phyloP scores from a whole-genome alignment of 2,329 filamentous ascomycete species.

The Xylaria sp. region DNA sequence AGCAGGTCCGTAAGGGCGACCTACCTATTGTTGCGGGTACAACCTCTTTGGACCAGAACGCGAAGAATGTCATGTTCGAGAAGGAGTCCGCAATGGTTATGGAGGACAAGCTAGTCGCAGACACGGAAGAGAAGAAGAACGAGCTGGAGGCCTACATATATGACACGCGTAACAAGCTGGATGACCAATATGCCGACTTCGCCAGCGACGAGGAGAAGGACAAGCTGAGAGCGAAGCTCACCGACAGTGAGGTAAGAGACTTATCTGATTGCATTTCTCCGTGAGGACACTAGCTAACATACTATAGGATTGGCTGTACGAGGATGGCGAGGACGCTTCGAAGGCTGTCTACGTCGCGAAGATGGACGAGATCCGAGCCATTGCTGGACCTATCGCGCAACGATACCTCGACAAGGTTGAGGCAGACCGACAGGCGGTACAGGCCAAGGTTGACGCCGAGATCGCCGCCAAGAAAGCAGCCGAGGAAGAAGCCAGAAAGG shows the following conservation, averaged over 20 bases:
- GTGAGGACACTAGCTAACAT: constrained; percentile 25
- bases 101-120: constrained; percentile 97
- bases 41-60: constrained; percentile 70
- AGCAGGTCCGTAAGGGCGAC: constrained; percentile 97
- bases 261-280: not conserved
- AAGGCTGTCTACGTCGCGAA: constrained; percentile 95
- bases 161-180: constrained; percentile 92
- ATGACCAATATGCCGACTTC: constrained; percentile 87
- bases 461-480: constrained; percentile 72
- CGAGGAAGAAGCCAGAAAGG: constrained; percentile 59
- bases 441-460: constrained; percentile 78
- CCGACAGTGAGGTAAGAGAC: constrained; percentile 79
- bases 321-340: constrained; percentile 91
- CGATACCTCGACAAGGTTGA: constrained; percentile 95
- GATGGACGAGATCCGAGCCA: constrained; percentile 90
- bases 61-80: constrained; percentile 73
- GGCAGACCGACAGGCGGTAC: constrained; percentile 76
- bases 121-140: constrained; percentile 99
- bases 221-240: constrained; percentile 81
- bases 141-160: constrained; percentile 98
- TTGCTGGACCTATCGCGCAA: constrained; percentile 89
- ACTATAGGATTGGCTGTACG: constrained; percentile 94
- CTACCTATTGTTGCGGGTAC: constrained; percentile 85
- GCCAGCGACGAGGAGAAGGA: constrained; percentile 91
- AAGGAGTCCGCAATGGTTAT: constrained; percentile 90